phyloP scores from a whole-genome alignment of 2,329 filamentous ascomycete species.

The Aspergillus spinulosporus region DNA sequence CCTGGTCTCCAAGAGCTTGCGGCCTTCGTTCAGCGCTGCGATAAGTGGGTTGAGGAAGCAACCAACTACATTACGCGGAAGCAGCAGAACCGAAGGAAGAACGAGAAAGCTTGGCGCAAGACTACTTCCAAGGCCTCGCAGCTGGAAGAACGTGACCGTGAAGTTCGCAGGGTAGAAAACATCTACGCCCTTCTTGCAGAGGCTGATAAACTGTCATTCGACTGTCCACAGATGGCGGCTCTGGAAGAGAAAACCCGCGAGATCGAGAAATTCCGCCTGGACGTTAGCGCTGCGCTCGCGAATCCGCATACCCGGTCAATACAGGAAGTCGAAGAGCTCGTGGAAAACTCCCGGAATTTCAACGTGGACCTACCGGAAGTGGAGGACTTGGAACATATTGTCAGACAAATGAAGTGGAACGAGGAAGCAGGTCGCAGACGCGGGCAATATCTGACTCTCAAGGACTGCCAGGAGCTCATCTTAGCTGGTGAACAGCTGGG shows the following conservation, averaged over 20 bases:
- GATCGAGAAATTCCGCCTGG: conserved; percentile 80
- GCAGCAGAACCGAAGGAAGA: conserved; percentile 95
- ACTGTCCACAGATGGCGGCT: conserved; percentile 84
- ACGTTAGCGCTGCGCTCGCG: conserved; percentile 69
- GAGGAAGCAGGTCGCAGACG: conserved; percentile 70
- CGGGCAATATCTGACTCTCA: conserved; percentile 67
- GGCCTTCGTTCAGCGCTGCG: conserved; percentile 91
- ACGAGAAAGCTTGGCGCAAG: conserved; percentile 81
- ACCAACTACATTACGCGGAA: conserved; percentile 95
- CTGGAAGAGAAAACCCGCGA: conserved; percentile 81
- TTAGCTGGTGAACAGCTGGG: conserved; percentile 73
- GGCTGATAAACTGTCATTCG: conserved; percentile 85
- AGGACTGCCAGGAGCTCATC: conserved; percentile 77
- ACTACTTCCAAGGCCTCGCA: conserved; percentile 72
- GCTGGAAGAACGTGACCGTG: conserved; percentile 77
- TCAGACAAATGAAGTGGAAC: conserved; percentile 88
- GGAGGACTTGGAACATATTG: conserved; percentile 73
- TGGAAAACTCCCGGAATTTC: conserved; percentile 86
- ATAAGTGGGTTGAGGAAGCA: conserved; percentile 97
- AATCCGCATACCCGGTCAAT: conserved; percentile 65
- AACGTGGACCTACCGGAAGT: conserved; percentile 91
- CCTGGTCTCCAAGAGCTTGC: conserved; percentile 77
- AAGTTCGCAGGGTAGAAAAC: conserved; percentile 84
- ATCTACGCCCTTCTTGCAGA: conserved; percentile 80
- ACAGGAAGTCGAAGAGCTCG: conserved; percentile 79